A percentile compares a stretch with the other conserved stretches of the same genome.
phyloP scores from a whole-genome alignment of 805 yeast species.

The Metschnikowia noctiluminum region DNA sequence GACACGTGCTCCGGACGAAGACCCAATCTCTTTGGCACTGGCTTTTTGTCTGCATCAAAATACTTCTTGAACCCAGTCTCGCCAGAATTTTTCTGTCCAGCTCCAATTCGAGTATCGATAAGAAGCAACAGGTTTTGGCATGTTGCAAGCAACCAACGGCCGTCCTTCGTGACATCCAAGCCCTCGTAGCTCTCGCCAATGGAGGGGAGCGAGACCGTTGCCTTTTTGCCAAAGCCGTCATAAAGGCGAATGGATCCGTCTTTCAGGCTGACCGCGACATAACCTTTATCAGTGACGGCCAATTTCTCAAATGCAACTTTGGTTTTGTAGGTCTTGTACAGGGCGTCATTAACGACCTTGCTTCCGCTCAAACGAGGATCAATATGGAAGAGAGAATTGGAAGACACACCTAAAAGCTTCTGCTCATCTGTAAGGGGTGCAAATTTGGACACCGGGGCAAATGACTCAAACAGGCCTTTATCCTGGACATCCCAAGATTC shows the following conservation, averaged over 20 bases:
- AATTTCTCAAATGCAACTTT: conserved; percentile 52
- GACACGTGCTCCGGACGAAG: conserved; percentile 72
- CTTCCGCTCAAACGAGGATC: conserved; percentile 69
- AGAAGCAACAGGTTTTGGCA: conserved; percentile 69
- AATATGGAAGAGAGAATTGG: conserved; percentile 63
- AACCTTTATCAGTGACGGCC: conserved; percentile 71
- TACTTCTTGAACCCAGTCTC: conserved; percentile 60
- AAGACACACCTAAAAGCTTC: conserved; percentile 68
- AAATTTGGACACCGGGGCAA: conserved; percentile 70
- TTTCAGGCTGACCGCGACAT: conserved; percentile 69
- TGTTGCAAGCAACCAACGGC: conserved; percentile 79
- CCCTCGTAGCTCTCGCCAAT: conserved; percentile 72
- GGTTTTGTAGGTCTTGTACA: conserved; percentile 43
- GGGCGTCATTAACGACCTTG: conserved; percentile 54
- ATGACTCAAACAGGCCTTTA: conserved; percentile 45
- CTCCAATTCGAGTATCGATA: conserved; percentile 61
- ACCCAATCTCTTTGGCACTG: conserved; percentile 64
- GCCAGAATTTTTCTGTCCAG: conserved; percentile 56
- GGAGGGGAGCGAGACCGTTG: conserved; percentile 78
- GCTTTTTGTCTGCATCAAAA: conserved; percentile 63
- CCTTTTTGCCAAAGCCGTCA: conserved; percentile 68
- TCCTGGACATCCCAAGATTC: conserved; percentile 73
- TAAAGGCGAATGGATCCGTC: conserved; percentile 76
- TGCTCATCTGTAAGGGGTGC: conserved; percentile 72
- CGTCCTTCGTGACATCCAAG: conserved; percentile 72